Conservation (phyloP, 441 rosid species). For the Gossypium gossypioides region DNA sequence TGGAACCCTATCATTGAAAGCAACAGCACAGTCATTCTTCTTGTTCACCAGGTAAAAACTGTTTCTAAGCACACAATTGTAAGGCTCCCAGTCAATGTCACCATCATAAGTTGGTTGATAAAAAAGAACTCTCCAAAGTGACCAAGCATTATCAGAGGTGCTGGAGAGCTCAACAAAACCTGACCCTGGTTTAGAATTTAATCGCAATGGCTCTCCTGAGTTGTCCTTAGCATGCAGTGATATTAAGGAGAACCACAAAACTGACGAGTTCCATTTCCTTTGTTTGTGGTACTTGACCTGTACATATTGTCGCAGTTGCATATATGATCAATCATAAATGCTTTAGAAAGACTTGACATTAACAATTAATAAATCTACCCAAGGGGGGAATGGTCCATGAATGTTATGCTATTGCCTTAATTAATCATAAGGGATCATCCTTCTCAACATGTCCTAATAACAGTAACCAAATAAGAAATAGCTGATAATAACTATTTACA, state of each 20-base stretch:
- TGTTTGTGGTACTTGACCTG: constrained; percentile 73
- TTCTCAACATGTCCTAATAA: background rate
- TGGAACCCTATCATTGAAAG: constrained; percentile 67
- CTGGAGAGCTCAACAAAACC: constrained; percentile 67
- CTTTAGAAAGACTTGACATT: background rate
- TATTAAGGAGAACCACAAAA: constrained; percentile 74
- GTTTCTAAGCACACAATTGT: constrained; percentile 46
- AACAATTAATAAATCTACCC: background rate
- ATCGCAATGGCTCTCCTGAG: constrained; percentile 61
- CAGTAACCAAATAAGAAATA: background rate
- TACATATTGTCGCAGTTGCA: constrained; percentile 8
- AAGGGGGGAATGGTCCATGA: background rate
- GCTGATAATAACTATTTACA: background rate
- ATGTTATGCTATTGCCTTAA: background rate
- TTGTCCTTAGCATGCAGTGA: constrained; percentile 68
- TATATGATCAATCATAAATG: background rate
- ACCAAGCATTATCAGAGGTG: constrained; percentile 38
- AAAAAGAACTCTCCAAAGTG: constrained; percentile 60
- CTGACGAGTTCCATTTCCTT: constrained; percentile 61
- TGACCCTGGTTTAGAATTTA: constrained; percentile 57
- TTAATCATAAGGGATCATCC: background rate
- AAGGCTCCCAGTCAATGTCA: constrained; percentile 58
- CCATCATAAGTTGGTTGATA: constrained; percentile 43
- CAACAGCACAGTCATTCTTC: constrained; percentile 75
- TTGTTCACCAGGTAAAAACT: constrained; percentile 73